Conservation (phyloP, 2,329 filamentous ascomycete species). For the Monilinia aucupariae region DNA sequence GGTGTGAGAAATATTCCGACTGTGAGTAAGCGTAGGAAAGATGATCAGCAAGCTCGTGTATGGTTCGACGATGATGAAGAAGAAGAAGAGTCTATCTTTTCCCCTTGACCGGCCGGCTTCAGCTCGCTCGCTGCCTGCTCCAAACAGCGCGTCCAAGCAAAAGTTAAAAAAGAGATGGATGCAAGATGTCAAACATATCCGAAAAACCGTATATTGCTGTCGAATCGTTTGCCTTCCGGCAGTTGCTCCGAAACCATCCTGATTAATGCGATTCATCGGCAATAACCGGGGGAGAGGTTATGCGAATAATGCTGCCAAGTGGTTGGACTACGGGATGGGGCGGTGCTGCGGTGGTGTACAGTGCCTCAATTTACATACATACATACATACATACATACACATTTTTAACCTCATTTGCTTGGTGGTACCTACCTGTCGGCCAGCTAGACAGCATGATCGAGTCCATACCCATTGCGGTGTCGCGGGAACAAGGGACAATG, state of each 20-base stretch:
- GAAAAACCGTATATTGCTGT: not conserved
- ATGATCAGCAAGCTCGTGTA: not conserved
- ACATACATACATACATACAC: no score
- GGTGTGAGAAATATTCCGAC: not conserved
- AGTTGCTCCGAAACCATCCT: not conserved
- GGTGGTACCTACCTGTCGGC: no score
- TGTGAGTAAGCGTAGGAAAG: no score
- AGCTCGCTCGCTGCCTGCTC: not conserved
- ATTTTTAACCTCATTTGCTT: not conserved
- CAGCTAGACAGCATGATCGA: constrained; percentile 4
- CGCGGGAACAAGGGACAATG: not conserved
- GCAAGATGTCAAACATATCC: not conserved
- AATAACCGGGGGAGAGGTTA: not conserved
- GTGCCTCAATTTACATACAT: no score
- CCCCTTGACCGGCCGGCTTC: not conserved
- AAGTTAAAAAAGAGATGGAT: not conserved
- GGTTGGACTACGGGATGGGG: no score
- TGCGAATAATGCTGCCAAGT: no score
- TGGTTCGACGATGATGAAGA: constrained; percentile 1
- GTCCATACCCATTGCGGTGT: not conserved
- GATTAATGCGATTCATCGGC: not conserved
- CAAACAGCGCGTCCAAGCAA: not conserved
- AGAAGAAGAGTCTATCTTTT: not conserved
- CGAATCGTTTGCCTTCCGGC: not conserved
- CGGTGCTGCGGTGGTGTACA: no score